phyloP scores from a whole-genome alignment of 805 yeast genomes.

The Cyberlindnera subsufficiens region DNA sequence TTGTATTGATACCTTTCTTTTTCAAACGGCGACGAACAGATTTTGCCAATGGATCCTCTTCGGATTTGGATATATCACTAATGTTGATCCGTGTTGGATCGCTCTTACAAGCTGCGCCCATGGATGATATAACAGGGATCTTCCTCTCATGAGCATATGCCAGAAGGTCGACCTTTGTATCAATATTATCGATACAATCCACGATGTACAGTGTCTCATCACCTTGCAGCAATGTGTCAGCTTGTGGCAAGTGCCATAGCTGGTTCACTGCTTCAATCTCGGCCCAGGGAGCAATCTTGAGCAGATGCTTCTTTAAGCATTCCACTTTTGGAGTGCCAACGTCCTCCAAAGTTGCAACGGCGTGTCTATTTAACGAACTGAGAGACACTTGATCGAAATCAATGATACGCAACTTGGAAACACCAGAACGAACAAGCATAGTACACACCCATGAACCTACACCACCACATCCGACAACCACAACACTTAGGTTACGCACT shows the following conservation, averaged over 20 bases:
- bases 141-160: slow-evolving; percentile 58
- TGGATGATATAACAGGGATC: slow-evolving; percentile 76
- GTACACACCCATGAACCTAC: slow-evolving; percentile 97
- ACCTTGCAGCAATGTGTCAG: slow-evolving; percentile 52
- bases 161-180: slow-evolving; percentile 89
- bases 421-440: slow-evolving; percentile 88
- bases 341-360: slow-evolving; percentile 85
- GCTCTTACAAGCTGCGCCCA: slow-evolving; percentile 97
- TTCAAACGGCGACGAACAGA: slow-evolving; percentile 81
- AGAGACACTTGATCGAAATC: slow-evolving; percentile 96
- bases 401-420: slow-evolving; percentile 67
- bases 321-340: slow-evolving; percentile 91
- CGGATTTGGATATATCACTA: slow-evolving; percentile 83
- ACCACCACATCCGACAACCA: slow-evolving; percentile 94
- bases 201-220: slow-evolving; percentile 72
- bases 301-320: slow-evolving; percentile 63
- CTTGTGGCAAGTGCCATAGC: slow-evolving; percentile 65
- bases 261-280: slow-evolving; percentile 71
- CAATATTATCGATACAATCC: slow-evolving; percentile 95
- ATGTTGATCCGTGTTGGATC: slow-evolving; percentile 90
- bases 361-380: slow-evolving; percentile 88
- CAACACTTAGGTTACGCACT: slow-evolving; percentile 64
- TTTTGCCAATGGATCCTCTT: slow-evolving; percentile 90
- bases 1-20: slow-evolving; percentile 65
- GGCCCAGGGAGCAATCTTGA: slow-evolving; percentile 90